Evolutionary conservation across 257 asterid genomes (phyloP), one percentile per base, ranked within the genome.

Genomic region (Linaria vulgaris): DNA sequence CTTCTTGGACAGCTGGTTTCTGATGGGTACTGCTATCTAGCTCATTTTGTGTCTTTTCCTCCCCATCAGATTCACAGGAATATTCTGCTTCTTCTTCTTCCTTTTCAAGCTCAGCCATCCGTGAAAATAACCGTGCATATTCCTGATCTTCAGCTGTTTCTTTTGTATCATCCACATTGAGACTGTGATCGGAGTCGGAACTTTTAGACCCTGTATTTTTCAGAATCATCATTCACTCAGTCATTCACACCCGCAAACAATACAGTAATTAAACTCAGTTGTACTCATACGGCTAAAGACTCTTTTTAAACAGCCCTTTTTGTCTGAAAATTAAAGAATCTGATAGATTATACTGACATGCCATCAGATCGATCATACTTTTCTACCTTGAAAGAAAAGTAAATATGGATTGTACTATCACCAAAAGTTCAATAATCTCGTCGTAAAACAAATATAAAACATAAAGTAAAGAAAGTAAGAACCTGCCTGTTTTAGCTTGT

Each of bases 41-140:
- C 56, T 61, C 82, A 56, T 77, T 72, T 41, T 66, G 67, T 51
- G 52, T 70, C 70, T n/a, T 64, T 64, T 69, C 76, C 41, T 76
- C 80, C 56, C 68, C 82, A 64, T 69, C 72, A 69, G 58, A 54
- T 44, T 67, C 78, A 50, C 41, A 21, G 37, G 74, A 80, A 14
- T 75, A 62, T 74, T 78, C 94, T 74, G 88, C 88, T 75, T 79
- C 95, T 72, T 86, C 96, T 80, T 91, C 99, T 69, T 89, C 96
- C 63, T 69, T 86, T 76, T 92, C 97, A 49, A 89, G 91, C 72
- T 85, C 87, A 67, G 72, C 85, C 16, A 91, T 76, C 60, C 84
- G 74, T 56, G 86, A 50, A 17, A 78, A 63, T 61, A 91, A 81
- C 24, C 77, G 90, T 54, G 38, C 63, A 71, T 69, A 84, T 69